Conservation (phyloP, 2,329 filamentous ascomycete genomes). For the Venturia oleaginea region DNA sequence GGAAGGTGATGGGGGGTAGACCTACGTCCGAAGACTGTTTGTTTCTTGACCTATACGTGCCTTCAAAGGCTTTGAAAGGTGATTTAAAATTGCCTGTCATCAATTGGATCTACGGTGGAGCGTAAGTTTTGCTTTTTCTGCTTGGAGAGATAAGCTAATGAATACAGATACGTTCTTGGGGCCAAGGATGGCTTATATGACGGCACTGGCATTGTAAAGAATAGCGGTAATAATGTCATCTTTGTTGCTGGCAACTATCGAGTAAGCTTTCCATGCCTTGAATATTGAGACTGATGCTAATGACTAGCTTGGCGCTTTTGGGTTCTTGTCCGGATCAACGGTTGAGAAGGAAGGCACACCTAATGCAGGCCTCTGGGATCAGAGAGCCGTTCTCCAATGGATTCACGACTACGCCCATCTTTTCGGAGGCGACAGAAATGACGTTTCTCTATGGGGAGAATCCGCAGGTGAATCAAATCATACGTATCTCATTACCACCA, state of each 20-base stretch:
- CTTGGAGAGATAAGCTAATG: not conserved
- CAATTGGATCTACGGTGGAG: constrained; percentile 13
- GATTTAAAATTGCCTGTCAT: constrained; percentile 8
- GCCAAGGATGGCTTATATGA: constrained; percentile 12
- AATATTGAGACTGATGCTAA: not conserved
- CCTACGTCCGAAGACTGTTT: constrained; percentile 37
- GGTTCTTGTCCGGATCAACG: constrained; percentile 38
- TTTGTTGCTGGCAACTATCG: constrained; percentile 43
- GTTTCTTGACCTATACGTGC: constrained; percentile 42
- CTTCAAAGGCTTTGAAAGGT: constrained; percentile 26
- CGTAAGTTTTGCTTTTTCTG: not conserved
- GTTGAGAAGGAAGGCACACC: constrained; percentile 35
- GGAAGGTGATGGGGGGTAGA: not conserved
- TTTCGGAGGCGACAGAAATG: constrained; percentile 38
- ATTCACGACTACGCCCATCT: constrained; percentile 37
- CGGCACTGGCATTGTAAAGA: constrained; percentile 6
- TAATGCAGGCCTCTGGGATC: constrained; percentile 34
- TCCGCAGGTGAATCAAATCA: constrained; percentile 39
- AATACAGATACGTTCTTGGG: constrained; percentile 6
- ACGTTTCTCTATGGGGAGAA: constrained; percentile 43
- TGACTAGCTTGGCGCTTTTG: constrained; percentile 31
- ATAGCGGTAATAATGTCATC: constrained; percentile 32
- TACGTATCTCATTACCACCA: not conserved
- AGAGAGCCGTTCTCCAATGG: constrained; percentile 40
- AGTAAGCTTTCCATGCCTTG: not conserved